Base-by-base conservation (phyloP, 305 asterid species). In the Fraxinus greggii region DNA sequence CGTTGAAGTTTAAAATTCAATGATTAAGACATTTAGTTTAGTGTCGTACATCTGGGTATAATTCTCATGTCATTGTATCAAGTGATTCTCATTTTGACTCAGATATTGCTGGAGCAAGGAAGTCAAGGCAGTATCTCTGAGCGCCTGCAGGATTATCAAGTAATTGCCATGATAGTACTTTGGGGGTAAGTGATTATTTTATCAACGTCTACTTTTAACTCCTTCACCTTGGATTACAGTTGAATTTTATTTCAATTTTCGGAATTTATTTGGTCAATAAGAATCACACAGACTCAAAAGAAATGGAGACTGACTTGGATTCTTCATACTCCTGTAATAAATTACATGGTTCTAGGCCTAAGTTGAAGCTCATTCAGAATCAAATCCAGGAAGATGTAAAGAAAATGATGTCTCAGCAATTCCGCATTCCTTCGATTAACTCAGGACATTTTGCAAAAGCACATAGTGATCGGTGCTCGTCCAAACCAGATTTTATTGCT, bases 321-420 rank as follows among this genome's bases (percentile, higher is more conserved):
- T 40, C 51, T 65, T 38, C 78, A 23, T 40, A 28, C 38, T 7
- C 75, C 51, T 61, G 29, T 35, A 38, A 28, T 76, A 54, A 51
- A 69, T 80, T 78, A 75, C 76, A 54, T 84, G 75, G 72, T 81
- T 83, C 75, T 79, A 94, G 99, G 90, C 98, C 99, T 21, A 94
- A 92, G 91, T 86, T 94, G 95, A 90, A 88, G 91, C 85, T 77
- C 61, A 48, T 94, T 78, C 92, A 91, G 86, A 87, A 83, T 69
- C 92, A 89, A 87, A 92, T 93, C 83, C 94, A 91, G 87, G 98
- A 91, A 83, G 89, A 90, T 73, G 98, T 94, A 86, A 94, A 92
- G 95, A 91, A 87, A 74, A 67, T 93, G 85, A 94, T 93, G 98
- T 93, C 97, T 79, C 89, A 88, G 86, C 94, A 90, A 82, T 90